A percentile compares a stretch with the other conserved stretches of the same genome.
phyloP scores from a whole-genome alignment of 208 protist genomes.

The Leptomonas pyrrhocoris region DNA sequence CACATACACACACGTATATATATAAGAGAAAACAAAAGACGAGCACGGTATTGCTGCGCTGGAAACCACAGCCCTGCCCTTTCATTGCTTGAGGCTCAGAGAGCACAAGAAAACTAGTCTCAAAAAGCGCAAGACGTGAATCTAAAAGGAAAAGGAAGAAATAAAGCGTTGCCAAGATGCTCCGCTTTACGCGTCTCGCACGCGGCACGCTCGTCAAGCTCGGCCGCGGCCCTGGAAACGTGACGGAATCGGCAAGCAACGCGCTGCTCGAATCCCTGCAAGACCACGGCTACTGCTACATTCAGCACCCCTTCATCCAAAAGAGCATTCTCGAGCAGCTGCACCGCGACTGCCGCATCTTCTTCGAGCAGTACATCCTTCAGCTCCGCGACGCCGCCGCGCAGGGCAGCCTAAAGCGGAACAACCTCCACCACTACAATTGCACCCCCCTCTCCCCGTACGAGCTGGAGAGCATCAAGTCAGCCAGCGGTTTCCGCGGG shows the following conservation, averaged over 20 bases:
- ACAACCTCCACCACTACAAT: slow-evolving; percentile 66
- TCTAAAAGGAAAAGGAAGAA: slow-evolving; percentile 6
- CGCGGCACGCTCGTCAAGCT: slow-evolving; percentile 82
- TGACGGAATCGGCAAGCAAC: slow-evolving; percentile 84
- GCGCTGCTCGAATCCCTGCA: slow-evolving; percentile 85
- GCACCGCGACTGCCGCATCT: slow-evolving; percentile 82
- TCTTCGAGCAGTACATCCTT: slow-evolving; percentile 88
- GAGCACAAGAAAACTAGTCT: too few relatives aligned
- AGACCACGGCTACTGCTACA: slow-evolving; percentile 88
- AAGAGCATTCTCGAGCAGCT: slow-evolving; percentile 85
- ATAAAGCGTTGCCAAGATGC: slow-evolving; percentile 31
- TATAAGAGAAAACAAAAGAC: too few relatives aligned
- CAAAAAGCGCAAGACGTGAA: too few relatives aligned
- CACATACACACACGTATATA: too few relatives aligned
- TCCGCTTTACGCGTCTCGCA: slow-evolving; percentile 47
- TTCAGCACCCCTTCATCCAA: slow-evolving; percentile 90
- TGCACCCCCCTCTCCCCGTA: slow-evolving; percentile 66
- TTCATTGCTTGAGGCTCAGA: too few relatives aligned
- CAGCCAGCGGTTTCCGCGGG: slow-evolving; percentile 71
- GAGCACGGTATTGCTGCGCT: too few relatives aligned
- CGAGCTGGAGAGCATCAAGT: slow-evolving; percentile 79
- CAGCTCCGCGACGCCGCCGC: slow-evolving; percentile 34
- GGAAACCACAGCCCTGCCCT: too few relatives aligned
- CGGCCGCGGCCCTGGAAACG: slow-evolving; percentile 71
- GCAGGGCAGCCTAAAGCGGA: slow-evolving; percentile 30